Evolutionary conservation across 306 rosid species (phyloP), one percentile per base, ranked within the genome.

Genomic region (Sesbania bispinosa): DNA sequence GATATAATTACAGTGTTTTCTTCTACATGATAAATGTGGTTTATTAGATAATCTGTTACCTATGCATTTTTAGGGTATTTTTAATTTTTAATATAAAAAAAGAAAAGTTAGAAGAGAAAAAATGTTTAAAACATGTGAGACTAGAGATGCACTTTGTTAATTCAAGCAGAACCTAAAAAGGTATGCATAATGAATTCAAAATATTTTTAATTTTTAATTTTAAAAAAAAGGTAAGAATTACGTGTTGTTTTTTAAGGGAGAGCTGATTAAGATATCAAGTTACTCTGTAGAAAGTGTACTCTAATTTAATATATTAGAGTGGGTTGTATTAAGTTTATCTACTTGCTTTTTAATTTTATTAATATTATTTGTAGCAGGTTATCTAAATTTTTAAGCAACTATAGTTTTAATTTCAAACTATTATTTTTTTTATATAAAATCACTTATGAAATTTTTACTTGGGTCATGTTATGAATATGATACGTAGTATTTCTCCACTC

Each of bases 251-350:
- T 52, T 64, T 41, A 43, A 55, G 54, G 46, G 11, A 23, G 23
- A 24, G 30, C 39, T 26, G 19, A 21, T 43, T 10, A 16, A 51
- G 16, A 11, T 11, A 58, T 32, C 32, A 18, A 61, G 67, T 69
- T 38, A 14, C 64, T 36, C n/a, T 36, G 15, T n/a, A 2, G 38
- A 23, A 4, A 68, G 23, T 50, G 10, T 36, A 19, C 26, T 69
- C 38, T 52, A 21, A 69, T 51, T 69, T 69, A 36, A 68, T 68
- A 14, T 38, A 23, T 21, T n/a, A 6, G 63, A n/a, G 24, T 52
- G 45, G 63, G 8, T 36, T 69, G 21, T 62, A 27, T 35, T 7
- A 15, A 19, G 38, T 52, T 64, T 41, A 29, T 74, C n/a, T 30
- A 42, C 35, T 42, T 10, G 24, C 9, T 19, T 19, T 33, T n/a